Percentiles rank a stretch among this genome's conserved stretches.
Conservation (phyloP, 805 yeast genomes). For the Saturnispora silvae region DNA sequence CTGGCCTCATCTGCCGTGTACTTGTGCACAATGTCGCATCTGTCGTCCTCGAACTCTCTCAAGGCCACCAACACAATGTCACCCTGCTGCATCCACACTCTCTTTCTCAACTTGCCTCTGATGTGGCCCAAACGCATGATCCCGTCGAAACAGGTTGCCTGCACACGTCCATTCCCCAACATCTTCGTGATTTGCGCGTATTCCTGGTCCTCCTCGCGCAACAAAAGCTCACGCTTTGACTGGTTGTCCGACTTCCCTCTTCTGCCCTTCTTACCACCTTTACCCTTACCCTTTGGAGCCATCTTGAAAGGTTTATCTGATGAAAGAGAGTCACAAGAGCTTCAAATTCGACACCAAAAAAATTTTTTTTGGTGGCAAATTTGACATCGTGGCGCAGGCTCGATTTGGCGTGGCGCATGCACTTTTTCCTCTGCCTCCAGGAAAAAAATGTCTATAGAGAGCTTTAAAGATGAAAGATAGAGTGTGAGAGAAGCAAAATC, state of each 20-base stretch:
- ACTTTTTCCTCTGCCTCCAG: neutral
- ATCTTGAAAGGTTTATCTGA: constrained; percentile 19
- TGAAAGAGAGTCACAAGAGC: neutral
- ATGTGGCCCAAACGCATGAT: constrained; percentile 91
- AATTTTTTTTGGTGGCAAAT: too few species aligned
- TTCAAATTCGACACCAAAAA: neutral
- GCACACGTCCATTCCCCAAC: constrained; percentile 97
- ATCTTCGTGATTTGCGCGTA: constrained; percentile 96
- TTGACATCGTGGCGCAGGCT: too few species aligned
- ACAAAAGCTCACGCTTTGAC: constrained; percentile 88
- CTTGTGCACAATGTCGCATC: constrained; percentile 95
- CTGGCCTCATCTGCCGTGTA: constrained; percentile 97
- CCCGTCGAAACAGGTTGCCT: constrained; percentile 92
- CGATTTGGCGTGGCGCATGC: neutral
- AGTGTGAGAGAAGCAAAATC: too few species aligned
- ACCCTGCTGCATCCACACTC: constrained; percentile 99
- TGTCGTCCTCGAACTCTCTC: constrained; percentile 97
- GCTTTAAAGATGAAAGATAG: too few species aligned
- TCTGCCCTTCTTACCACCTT: constrained; percentile 90
- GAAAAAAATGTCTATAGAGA: neutral
- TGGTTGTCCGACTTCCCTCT: constrained; percentile 96
- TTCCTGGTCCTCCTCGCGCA: constrained; percentile 95
- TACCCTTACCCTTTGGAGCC: constrained; percentile 32
- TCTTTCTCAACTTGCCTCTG: constrained; percentile 98
- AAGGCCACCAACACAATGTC: constrained; percentile 91